phyloP scores from a whole-genome alignment of 2,329 filamentous ascomycete genomes.

The Elsinoe ampelina region DNA sequence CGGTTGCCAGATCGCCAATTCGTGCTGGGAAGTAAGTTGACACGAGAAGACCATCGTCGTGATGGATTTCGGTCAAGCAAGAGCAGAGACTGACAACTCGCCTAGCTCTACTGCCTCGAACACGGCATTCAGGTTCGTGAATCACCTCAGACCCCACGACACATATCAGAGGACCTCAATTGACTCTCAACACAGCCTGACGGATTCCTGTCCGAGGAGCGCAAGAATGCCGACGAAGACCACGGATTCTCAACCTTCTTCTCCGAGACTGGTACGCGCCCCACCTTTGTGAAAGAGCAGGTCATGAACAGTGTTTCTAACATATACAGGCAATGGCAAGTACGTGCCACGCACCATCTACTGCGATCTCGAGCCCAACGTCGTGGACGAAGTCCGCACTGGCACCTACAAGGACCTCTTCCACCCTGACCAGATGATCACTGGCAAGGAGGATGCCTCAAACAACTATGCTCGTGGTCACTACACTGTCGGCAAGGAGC shows the following conservation, averaged over 20 bases:
- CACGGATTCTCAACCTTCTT: conserved; percentile 99
- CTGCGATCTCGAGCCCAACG: conserved; percentile 98
- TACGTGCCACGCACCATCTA: conserved; percentile 99
- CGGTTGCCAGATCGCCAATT: conserved; percentile 99
- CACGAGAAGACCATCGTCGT: conserved; percentile 11
- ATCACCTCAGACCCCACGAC: conserved; percentile 8
- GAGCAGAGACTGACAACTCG: conserved; percentile 18
- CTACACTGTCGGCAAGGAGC: conserved; percentile 99
- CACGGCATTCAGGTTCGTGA: conserved; percentile 90
- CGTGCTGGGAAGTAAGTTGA: conserved; percentile 95
- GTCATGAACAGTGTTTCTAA: conserved; percentile 13
- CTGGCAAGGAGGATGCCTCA: conserved; percentile 98
- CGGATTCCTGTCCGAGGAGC: conserved; percentile 96
- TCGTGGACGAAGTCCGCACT: conserved; percentile 98
- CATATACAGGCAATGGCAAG: conserved; percentile 75
- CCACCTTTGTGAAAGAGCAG: conserved; percentile 45
- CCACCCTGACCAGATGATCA: conserved; percentile 99
- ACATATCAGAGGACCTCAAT: not conserved
- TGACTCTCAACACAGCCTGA: conserved; percentile 59
- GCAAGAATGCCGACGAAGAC: conserved; percentile 84
- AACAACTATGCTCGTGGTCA: conserved; percentile 99
- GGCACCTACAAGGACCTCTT: conserved; percentile 93
- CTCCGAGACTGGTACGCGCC: conserved; percentile 92
- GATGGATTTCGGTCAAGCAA: conserved; percentile 3
- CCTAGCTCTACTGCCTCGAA: conserved; percentile 97